Conservation (phyloP, 495 filamentous ascomycete genomes). For the Xylaria acuta region DNA sequence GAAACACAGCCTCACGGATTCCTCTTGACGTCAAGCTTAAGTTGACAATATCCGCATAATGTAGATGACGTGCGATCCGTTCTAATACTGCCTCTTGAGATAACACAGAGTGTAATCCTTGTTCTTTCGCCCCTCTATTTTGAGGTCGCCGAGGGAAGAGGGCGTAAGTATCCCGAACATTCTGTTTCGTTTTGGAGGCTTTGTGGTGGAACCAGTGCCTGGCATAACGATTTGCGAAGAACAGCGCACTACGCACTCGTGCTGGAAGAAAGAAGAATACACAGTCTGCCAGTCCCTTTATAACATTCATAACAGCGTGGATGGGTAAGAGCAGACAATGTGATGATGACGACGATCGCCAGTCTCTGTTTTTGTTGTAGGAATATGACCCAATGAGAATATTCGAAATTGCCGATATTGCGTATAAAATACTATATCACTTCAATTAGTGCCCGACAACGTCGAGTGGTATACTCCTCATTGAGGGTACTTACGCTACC, state of each 20-base stretch:
- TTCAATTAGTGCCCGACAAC: not conserved
- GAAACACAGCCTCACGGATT: slow-evolving; percentile 3
- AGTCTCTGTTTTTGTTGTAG: not conserved
- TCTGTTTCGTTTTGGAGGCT: not conserved
- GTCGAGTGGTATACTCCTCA: not conserved
- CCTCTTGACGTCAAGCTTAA: not conserved
- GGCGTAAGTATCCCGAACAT: not conserved
- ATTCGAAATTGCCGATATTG: not conserved
- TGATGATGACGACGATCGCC: not conserved
- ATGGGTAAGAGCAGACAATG: not conserved
- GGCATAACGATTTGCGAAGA: slow-evolving; percentile 3
- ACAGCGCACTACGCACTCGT: not conserved
- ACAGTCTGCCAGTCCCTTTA: not conserved
- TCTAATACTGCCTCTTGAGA: not conserved
- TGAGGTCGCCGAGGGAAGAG: not conserved
- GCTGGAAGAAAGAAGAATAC: not conserved
- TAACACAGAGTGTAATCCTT: not conserved
- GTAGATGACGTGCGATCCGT: not conserved
- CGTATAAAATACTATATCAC: not conserved
- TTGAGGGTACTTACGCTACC: not conserved
- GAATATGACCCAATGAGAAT: not conserved
- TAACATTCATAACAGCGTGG: not conserved
- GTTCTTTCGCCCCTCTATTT: not conserved
- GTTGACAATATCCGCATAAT: slow-evolving; percentile 4
- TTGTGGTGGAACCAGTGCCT: not conserved